These are phyloP conservation scores for Wallacemonas rigidus DNA, from an alignment of 208 protist species.

Conservation along the genomic window DNA sequence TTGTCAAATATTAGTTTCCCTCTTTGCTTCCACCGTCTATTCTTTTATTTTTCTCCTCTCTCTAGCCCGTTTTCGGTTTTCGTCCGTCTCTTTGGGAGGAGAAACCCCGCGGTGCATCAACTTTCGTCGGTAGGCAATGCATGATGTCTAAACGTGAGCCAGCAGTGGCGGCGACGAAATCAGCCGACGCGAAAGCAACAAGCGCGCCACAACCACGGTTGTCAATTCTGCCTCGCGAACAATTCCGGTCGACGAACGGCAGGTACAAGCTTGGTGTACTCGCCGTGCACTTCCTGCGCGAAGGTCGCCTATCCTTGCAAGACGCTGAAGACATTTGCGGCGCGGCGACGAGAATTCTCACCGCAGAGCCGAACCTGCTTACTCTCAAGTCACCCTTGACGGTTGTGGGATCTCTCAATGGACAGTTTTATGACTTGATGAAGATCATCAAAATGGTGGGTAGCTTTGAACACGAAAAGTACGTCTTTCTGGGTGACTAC, in stretches of 20 bases:
- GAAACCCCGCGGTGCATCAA: too few relatives aligned
- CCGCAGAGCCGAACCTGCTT: constrained; percentile 66
- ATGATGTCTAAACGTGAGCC: constrained; percentile 6
- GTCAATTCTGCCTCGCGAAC: constrained; percentile 28
- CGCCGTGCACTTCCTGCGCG: constrained; percentile 65
- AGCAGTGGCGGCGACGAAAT: background rate
- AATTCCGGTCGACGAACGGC: constrained; percentile 25
- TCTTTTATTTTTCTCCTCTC: constrained; percentile 7
- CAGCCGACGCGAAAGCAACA: background rate
- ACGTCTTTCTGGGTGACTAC: constrained; percentile 99
- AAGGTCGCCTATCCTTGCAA: constrained; percentile 47
- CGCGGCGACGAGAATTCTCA: constrained; percentile 51
- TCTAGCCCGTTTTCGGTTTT: too few relatives aligned
- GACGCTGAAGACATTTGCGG: constrained; percentile 60
- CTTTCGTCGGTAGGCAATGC: background rate
- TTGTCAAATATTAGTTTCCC: constrained; percentile 18
- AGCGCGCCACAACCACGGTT: constrained; percentile 29
- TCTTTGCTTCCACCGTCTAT: constrained; percentile 4
- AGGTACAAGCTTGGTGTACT: constrained; percentile 47
- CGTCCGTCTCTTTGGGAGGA: too few relatives aligned
- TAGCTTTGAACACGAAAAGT: constrained; percentile 87
- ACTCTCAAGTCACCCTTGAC: constrained; percentile 58
- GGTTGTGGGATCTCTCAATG: constrained; percentile 95
- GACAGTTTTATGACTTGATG: constrained; percentile 92
- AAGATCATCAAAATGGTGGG: constrained; percentile 82